These are phyloP conservation scores for Pisolithus tinctorius DNA, from an alignment of 768 basidiomycete genomes.

Conservation along the genomic window DNA sequence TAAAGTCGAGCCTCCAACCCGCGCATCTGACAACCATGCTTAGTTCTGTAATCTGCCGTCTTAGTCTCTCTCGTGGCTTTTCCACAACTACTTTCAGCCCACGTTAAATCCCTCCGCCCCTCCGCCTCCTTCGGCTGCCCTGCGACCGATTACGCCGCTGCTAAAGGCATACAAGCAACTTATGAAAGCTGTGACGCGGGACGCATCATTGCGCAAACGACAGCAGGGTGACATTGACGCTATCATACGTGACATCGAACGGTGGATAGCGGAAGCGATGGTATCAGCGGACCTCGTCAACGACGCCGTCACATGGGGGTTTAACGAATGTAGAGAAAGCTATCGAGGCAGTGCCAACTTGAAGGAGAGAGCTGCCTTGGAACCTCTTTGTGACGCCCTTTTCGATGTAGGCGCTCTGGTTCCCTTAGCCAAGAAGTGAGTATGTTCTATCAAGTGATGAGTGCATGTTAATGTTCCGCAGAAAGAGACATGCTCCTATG, in stretches of 20 bases:
- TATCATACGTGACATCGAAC: conserved; percentile 57
- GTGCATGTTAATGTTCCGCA: conserved; percentile 20
- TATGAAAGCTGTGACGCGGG: conserved; percentile 55
- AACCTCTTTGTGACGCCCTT: conserved; percentile 59
- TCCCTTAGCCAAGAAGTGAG: conserved; percentile 79
- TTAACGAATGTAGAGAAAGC: conserved; percentile 18
- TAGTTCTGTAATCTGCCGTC: not conserved
- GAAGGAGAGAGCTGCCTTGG: conserved; percentile 60
- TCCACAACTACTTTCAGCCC: conserved; percentile 80
- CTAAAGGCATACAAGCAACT: conserved; percentile 70
- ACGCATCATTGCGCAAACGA: conserved; percentile 50
- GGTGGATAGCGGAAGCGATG: conserved; percentile 73
- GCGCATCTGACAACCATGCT: not conserved
- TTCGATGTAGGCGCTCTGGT: conserved; percentile 70
- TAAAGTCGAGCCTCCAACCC: conserved; percentile 18
- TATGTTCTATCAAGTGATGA: not conserved
- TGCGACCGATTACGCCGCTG: conserved; percentile 58
- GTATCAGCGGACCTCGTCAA: conserved; percentile 48
- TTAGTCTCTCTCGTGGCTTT: conserved; percentile 79
- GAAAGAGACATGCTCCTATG: conserved; percentile 46
- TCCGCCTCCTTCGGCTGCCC: conserved; percentile 24
- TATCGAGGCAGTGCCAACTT: conserved; percentile 37
- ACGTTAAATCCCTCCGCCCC: conserved; percentile 51
- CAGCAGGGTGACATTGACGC: conserved; percentile 45
- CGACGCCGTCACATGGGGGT: conserved; percentile 43